Conservation (phyloP, 2,329 filamentous ascomycete genomes). For the Fusarium sp. region DNA sequence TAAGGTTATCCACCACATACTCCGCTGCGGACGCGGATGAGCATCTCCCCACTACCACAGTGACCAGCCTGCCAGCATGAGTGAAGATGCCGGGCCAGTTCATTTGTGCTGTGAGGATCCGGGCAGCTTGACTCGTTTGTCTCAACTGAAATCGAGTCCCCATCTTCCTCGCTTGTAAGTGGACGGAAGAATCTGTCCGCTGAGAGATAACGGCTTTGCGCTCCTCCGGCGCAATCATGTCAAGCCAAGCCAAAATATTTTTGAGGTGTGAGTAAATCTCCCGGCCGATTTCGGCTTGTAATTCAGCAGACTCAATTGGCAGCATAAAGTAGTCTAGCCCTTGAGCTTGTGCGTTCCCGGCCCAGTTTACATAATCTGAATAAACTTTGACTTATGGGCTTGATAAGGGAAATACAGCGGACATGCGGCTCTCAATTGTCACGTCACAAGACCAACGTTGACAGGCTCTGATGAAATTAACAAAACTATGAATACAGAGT, state of each 20-base stretch:
- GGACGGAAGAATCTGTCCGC: conserved; percentile 10
- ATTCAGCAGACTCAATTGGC: conserved; percentile 40
- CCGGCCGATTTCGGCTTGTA: conserved; percentile 44
- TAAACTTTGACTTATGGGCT: conserved; percentile 14
- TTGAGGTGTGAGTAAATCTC: conserved; percentile 16
- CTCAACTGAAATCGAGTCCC: background rate
- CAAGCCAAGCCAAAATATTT: conserved; percentile 6
- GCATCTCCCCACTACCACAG: conserved; percentile 19
- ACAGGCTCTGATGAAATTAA: background rate
- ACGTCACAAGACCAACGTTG: conserved; percentile 12
- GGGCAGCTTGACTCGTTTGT: background rate
- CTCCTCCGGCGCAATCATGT: conserved; percentile 5
- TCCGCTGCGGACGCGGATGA: conserved; percentile 34
- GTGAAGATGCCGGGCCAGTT: background rate
- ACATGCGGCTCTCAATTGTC: conserved; percentile 7
- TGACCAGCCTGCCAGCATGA: conserved; percentile 8
- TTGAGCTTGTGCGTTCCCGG: conserved; percentile 11
- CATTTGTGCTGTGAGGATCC: background rate
- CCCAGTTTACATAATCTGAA: conserved; percentile 35
- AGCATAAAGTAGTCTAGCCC: conserved; percentile 12
- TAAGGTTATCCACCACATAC: conserved; percentile 40
- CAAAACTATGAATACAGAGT: background rate
- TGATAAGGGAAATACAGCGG: conserved; percentile 39
- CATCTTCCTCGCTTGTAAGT: background rate
- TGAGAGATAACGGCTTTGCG: conserved; percentile 18